phyloP scores from a whole-genome alignment of 805 yeast genomes.

The Metschnikowia anglica region DNA sequence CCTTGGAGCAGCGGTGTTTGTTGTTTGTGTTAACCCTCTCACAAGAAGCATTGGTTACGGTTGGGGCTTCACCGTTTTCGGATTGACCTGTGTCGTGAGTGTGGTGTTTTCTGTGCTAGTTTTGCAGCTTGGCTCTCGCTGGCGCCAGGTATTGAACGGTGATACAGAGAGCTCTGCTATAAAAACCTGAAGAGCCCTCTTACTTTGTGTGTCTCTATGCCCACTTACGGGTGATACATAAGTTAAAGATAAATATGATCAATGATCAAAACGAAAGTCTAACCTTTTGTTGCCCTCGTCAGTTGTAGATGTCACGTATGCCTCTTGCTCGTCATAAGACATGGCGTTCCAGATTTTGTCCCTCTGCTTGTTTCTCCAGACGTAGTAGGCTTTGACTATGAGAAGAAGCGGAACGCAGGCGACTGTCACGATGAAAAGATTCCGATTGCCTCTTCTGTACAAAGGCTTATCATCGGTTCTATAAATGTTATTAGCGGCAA shows the following conservation, averaged over 20 bases:
- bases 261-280: conserved; percentile 44
- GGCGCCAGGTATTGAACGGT: conserved; percentile 7
- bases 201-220: background rate
- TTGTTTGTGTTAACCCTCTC: conserved; percentile 43
- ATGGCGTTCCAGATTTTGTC: conserved; percentile 51
- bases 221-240: too few relatives aligned
- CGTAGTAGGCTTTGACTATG: conserved; percentile 38
- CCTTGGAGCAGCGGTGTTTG: conserved; percentile 52
- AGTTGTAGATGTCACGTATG: conserved; percentile 44
- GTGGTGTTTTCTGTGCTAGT: conserved; percentile 13
- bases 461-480: conserved; percentile 56
- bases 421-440: conserved; percentile 33
- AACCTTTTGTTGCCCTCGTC: conserved; percentile 61
- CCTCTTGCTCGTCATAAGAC: conserved; percentile 48
- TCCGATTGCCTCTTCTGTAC: conserved; percentile 57
- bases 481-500: conserved; percentile 57
- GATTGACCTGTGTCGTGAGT: conserved; percentile 14
- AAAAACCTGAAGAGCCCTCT: too few relatives aligned
- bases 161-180: too few relatives aligned
- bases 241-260: background rate
- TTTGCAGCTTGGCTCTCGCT: conserved; percentile 9
- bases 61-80: conserved; percentile 11
- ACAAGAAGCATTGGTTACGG: conserved; percentile 36
- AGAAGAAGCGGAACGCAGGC: conserved; percentile 23
- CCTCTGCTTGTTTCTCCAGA: conserved; percentile 42